These are phyloP conservation scores for Withania somnifera DNA, from an alignment of 305 asterid species.

Conservation along the genomic window DNA sequence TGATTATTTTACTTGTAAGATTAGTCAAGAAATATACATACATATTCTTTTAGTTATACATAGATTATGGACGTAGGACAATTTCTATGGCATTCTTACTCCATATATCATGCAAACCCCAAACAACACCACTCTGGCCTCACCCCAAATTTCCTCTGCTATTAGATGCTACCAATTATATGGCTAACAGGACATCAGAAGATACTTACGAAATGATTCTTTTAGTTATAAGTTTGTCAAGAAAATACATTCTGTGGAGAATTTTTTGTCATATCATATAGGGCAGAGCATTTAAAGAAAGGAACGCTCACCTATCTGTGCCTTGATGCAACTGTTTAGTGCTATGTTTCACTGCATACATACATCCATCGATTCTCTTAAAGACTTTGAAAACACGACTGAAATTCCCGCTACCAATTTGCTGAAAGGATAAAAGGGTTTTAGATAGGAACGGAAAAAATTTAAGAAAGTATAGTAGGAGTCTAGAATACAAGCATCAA, in stretches of 20 bases:
- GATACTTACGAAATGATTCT: background rate
- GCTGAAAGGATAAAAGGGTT: conserved; percentile 29
- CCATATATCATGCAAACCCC: background rate
- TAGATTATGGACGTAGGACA: background rate
- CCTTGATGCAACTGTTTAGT: conserved; percentile 56
- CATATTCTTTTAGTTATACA: too few species aligned
- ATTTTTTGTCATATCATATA: background rate
- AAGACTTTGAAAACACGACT: conserved; percentile 72
- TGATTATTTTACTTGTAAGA: background rate
- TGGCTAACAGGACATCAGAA: background rate
- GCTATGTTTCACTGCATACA: conserved; percentile 86
- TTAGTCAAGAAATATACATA: background rate
- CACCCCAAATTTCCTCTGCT: background rate
- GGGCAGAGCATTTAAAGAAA: background rate
- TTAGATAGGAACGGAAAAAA: background rate
- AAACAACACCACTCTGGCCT: background rate
- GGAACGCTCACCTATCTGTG: conserved; percentile 46
- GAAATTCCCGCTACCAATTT: conserved; percentile 88
- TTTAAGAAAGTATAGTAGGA: background rate
- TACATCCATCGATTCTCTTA: conserved; percentile 87
- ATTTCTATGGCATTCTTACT: background rate
- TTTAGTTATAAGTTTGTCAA: background rate
- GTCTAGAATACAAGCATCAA: background rate
- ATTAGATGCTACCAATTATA: background rate
- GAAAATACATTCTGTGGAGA: background rate